Conservation (phyloP, 257 asterid species). For the Solanum bulbocastanum region DNA sequence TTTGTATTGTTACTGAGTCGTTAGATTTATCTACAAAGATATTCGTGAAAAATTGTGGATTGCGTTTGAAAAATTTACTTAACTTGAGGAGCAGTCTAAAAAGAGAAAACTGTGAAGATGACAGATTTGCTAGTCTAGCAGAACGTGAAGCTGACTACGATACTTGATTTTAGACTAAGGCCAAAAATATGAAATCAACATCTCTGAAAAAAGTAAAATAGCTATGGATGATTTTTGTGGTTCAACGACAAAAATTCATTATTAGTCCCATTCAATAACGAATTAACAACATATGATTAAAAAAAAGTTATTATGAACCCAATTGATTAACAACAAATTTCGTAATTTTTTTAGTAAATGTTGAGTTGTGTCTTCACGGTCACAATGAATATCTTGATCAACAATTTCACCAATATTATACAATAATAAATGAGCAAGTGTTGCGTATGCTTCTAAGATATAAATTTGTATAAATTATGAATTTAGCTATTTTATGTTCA, state of each 20-base stretch:
- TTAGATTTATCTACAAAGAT: not conserved
- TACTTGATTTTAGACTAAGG: not conserved
- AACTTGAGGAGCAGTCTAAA: not conserved
- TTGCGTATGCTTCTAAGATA: not conserved
- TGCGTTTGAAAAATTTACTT: too few species aligned
- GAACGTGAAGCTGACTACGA: not conserved
- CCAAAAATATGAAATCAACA: not conserved
- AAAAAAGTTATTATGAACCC: not conserved
- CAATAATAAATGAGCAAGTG: not conserved
- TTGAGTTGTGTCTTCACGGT: not conserved
- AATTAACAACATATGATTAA: not conserved
- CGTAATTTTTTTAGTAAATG: too few species aligned
- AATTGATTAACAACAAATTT: not conserved
- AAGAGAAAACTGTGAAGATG: too few species aligned
- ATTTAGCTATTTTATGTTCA: too few species aligned
- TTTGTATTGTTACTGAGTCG: not conserved
- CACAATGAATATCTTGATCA: not conserved
- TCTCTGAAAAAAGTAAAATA: not conserved
- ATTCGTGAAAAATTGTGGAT: not conserved
- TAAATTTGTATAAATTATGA: too few species aligned
- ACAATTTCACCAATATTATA: not conserved
- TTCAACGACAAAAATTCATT: not conserved
- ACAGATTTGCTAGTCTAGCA: not conserved
- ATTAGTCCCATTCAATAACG: not conserved
- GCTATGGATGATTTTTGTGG: not conserved